Evolutionary conservation across 495 filamentous ascomycete species (phyloP).

Genomic region (Trichoderma asperelloides): DNA sequence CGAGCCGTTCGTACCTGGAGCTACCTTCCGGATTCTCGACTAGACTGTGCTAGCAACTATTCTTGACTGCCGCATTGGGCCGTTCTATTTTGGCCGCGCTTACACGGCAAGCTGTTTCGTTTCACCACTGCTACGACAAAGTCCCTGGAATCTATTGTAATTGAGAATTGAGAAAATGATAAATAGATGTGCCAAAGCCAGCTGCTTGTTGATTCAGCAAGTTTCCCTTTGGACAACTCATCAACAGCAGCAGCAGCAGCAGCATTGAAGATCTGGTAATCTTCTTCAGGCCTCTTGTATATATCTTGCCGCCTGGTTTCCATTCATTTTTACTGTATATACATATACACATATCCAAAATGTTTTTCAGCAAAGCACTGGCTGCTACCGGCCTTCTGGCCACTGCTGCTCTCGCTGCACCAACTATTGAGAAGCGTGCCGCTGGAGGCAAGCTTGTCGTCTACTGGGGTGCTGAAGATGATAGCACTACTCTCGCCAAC

Average conservation of each 20-base stretch:
- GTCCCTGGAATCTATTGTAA: background rate
- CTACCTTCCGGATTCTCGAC: slow-evolving; percentile 1
- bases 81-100: background rate
- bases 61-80: background rate
- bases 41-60: background rate
- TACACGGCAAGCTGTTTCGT: background rate
- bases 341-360: background rate
- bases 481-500: slow-evolving; percentile 3
- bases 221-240: background rate
- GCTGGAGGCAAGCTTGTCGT: slow-evolving; percentile 1
- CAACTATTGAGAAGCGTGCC: background rate
- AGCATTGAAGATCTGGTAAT: background rate
- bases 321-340: slow-evolving; percentile 2
- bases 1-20: background rate
- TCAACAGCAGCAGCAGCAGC: background rate
- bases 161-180: background rate
- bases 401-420: background rate
- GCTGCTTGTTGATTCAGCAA: background rate
- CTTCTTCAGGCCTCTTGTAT: slow-evolving; percentile 3
- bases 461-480: slow-evolving; percentile 10
- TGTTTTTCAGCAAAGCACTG: slow-evolving; percentile 10
- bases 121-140: background rate
- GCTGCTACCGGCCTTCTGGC: slow-evolving; percentile 9
- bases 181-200: background rate
- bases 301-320: background rate